Evolutionary conservation across 305 asterid genomes (phyloP), one percentile per base, ranked within the genome.

Genomic region (Fraxinus paxiana): DNA sequence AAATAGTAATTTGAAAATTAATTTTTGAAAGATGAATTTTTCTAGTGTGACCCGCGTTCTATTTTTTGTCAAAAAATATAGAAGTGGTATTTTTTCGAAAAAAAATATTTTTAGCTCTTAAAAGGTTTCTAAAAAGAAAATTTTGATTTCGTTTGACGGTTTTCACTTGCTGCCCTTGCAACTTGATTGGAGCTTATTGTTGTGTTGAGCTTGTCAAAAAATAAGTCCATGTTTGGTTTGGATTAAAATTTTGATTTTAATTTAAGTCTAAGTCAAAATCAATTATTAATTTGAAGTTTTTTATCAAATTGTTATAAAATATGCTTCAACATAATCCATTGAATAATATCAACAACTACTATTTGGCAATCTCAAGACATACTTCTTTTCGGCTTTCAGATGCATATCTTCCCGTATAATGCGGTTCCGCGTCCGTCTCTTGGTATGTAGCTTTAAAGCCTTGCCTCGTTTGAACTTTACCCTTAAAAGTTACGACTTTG

Each of bases 321-420:
- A 30, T 30, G 33, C 33, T 30, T 30, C 54, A 43, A 43, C 54
- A 43, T 12, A n/a, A 13, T 43, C 17, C 17, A 43, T 43, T 43
- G 54, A 13, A 43, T 43, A 43, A 43, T 2, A 73, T 70, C 65
- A 78, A 17, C 65, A 48, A 17, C 5, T n/a, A 17, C 78, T 51
- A 77, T 59, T 28, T 35, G 20, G 0, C 7, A 46, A 81, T 61
- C 15, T 30, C 56, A 18, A 28, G 10, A 22, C 76, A 71, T 56
- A 3, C 78, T 79, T 70, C 17, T 79, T 79, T 61, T 30, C 43
- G 26, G 13, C 82, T 76, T n/a, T 38, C 46, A 30, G 10, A 82
- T 76, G 46, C 26, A 56, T 48, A 71, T 28, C 51, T 71, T 43
- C 54, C 10, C 18, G 22, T 41, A 81, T 12, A 13, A 67, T 67